Evolutionary conservation across 371 early-diverging fungal genomes (phyloP), one percentile per base, ranked within the genome.

Genomic region (Umbelopsis sp.): DNA sequence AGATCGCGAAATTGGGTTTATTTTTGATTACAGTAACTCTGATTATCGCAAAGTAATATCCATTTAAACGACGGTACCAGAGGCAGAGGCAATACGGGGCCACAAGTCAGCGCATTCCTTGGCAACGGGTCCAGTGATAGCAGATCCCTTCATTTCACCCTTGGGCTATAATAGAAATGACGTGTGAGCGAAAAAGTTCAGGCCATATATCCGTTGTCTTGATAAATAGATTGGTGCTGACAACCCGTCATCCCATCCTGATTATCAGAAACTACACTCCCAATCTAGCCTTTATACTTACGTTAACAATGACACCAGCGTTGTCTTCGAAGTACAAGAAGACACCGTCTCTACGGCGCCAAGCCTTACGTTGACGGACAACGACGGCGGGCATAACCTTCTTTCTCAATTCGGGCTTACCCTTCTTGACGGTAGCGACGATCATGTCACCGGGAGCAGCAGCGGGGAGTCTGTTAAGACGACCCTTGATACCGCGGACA

Each of bases 51-150:
- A 25, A 22, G 22, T n/a, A 12, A 51, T 22, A 20, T 51, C 22
- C 22, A 57, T 35, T 57, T 29, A 57, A 35, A 35, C 94, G 76
- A 95, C 96, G 78, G 97, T 95, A 83, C 96, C 96, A 70, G 96
- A 88, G 77, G 94, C 90, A 71, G 99, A 98, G 72, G 99, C 99
- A 86, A 99, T 99, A 94, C 99, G 98, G 77, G 99, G 99, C 99
- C 99, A 99, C 82, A 99, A 90, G 82, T 99, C 99, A 72, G 99
- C 99, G 87, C 99, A 99, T 89, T 99, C 99, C 93, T 99, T 99
- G 77, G 97, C 99, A 75, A 99, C 99, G 79, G 99, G 99, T 67
- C 99, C 99, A 77, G 99, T 96, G 85, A 99, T 99, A 74, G 99
- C 99, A 63, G 99, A 96, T 76, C 99, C 99, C 92, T 99, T 99